phyloP scores from a whole-genome alignment of 2,329 filamentous ascomycete genomes.

The Phaeosphaeria sp. region DNA sequence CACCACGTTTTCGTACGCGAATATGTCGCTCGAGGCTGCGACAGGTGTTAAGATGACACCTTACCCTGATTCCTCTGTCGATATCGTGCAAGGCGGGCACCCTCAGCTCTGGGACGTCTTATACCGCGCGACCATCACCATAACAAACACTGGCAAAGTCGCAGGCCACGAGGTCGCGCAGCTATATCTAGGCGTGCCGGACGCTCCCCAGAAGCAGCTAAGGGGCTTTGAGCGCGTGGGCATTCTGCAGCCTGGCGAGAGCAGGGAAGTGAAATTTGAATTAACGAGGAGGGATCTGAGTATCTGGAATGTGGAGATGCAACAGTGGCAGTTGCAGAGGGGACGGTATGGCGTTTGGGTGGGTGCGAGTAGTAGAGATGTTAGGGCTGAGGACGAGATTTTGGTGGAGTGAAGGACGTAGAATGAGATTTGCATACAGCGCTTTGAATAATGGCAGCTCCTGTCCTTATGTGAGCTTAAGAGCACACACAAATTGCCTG shows the following conservation, averaged over 20 bases:
- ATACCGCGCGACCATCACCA: slow-evolving; percentile 68
- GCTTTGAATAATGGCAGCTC: too few species aligned
- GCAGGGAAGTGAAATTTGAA: slow-evolving; percentile 66
- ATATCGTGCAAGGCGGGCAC: slow-evolving; percentile 40
- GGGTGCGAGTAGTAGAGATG: slow-evolving; percentile 46
- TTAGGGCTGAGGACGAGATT: slow-evolving; percentile 29
- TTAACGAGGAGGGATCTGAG: slow-evolving; percentile 80
- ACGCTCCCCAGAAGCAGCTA: slow-evolving; percentile 69
- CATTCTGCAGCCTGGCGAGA: slow-evolving; percentile 68
- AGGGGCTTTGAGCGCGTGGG: slow-evolving; percentile 80
- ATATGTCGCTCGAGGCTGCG: slow-evolving; percentile 62
- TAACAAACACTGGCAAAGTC: slow-evolving; percentile 72
- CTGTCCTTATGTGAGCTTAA: too few species aligned
- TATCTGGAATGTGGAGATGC: slow-evolving; percentile 77
- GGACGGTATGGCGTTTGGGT: slow-evolving; percentile 39
- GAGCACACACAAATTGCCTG: too few species aligned
- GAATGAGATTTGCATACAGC: too few species aligned
- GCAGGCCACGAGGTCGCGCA: slow-evolving; percentile 75
- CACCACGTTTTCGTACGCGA: slow-evolving; percentile 75
- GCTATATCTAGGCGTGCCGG: slow-evolving; percentile 68
- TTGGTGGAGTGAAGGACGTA: slow-evolving; percentile 11
- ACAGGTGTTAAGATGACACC: slow-evolving; percentile 47
- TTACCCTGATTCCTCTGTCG: slow-evolving; percentile 17
- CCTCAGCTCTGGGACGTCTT: slow-evolving; percentile 68
- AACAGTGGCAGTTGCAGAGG: slow-evolving; percentile 73